Evolutionary conservation across 2,329 filamentous ascomycete genomes (phyloP).

Genomic region (Nigrospora oryzae): DNA sequence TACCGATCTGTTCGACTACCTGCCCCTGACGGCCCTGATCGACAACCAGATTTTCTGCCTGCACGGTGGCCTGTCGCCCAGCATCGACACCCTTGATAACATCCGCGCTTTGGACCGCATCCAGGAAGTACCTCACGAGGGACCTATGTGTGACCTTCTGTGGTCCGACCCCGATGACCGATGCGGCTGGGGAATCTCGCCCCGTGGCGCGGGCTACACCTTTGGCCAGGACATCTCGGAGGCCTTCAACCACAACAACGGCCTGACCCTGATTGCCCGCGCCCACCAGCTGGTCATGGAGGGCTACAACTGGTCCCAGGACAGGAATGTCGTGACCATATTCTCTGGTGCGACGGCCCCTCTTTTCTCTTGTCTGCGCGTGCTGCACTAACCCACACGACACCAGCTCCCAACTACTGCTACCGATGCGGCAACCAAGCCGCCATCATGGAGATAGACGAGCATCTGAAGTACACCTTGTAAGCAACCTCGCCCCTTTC

Average conservation of each 20-base stretch:
- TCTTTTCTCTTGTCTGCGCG: not conserved
- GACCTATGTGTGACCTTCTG: slow-evolving; percentile 93
- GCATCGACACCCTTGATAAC: slow-evolving; percentile 90
- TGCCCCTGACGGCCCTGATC: slow-evolving; percentile 92
- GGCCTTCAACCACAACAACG: slow-evolving; percentile 99
- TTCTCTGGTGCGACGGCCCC: slow-evolving; percentile 66
- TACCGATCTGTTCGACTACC: slow-evolving; percentile 97
- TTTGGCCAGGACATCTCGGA: slow-evolving; percentile 97
- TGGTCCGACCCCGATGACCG: slow-evolving; percentile 98
- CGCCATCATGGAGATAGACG: slow-evolving; percentile 99
- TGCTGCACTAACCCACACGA: not conserved
- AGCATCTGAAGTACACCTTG: slow-evolving; percentile 99
- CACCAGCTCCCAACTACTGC: slow-evolving; percentile 79
- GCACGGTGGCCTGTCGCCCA: slow-evolving; percentile 93
- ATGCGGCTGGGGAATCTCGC: slow-evolving; percentile 93
- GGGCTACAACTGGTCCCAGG: slow-evolving; percentile 99
- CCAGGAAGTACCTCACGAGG: slow-evolving; percentile 96
- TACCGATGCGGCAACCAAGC: slow-evolving; percentile 98
- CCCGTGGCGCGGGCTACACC: slow-evolving; percentile 88
- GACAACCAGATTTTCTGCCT: slow-evolving; percentile 99
- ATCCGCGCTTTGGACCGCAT: slow-evolving; percentile 92
- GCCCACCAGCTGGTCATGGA: slow-evolving; percentile 99
- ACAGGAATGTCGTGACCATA: slow-evolving; percentile 95
- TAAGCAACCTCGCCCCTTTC: slow-evolving; percentile 43
- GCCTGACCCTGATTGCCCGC: slow-evolving; percentile 86